Evolutionary conservation across 1,284 basidiomycete species (phyloP).

Genomic region (Ceratobasidium sp.): DNA sequence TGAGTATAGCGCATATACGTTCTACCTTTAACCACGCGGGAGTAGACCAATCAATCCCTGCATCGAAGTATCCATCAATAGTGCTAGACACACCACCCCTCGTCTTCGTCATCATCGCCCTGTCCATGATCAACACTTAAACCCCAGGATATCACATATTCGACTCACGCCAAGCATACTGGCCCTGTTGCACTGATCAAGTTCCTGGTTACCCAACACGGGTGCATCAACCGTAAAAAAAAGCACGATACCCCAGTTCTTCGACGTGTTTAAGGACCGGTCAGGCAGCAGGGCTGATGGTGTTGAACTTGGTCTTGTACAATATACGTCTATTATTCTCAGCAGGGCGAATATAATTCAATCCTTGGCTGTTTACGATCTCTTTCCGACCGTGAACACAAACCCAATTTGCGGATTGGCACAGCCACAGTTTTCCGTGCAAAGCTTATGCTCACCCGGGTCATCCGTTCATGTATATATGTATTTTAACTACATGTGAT

Average conservation of each 20-base stretch:
- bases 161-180: constrained; percentile 50
- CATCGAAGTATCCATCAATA: constrained; percentile 49
- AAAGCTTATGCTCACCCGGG: no score
- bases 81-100: constrained; percentile 46
- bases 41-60: constrained; percentile 47
- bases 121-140: background rate
- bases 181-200: constrained; percentile 57
- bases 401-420: no score
- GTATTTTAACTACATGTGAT: no score
- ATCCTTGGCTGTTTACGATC: no score
- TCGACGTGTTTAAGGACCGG: constrained; percentile 61
- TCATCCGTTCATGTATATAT: no score
- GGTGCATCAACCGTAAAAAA: constrained; percentile 56
- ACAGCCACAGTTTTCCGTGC: no score
- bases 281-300: no score
- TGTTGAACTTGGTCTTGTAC: no score
- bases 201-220: constrained; percentile 59
- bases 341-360: no score
- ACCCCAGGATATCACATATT: background rate
- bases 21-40: constrained; percentile 50
- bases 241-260: constrained; percentile 57
- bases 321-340: no score
- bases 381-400: no score
- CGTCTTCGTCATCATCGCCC: constrained; percentile 45
- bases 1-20: background rate